Percentiles rank a stretch among this genome's conserved stretches.
phyloP scores from a whole-genome alignment of 2,329 filamentous ascomycete species.

The Sphaerulina vaccinii region DNA sequence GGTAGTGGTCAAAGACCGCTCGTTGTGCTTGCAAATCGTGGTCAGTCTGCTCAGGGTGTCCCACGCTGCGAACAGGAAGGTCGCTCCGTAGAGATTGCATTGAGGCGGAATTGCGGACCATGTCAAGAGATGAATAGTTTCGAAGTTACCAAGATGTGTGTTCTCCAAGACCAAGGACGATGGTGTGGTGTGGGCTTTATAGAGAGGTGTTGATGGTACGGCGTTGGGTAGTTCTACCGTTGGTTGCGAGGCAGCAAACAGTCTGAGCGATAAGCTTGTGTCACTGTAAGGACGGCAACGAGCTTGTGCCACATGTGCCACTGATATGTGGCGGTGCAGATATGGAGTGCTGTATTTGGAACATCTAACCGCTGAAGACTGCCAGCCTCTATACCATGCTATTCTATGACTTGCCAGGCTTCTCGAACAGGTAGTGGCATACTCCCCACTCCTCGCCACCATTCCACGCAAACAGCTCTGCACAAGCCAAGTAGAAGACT shows the following conservation, averaged over 20 bases:
- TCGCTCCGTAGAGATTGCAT: conserved; percentile 30
- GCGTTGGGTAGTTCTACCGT: not conserved
- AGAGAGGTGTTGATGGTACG: not conserved
- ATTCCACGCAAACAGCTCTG: conserved; percentile 65
- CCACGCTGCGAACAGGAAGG: conserved; percentile 17
- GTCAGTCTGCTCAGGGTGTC: not conserved
- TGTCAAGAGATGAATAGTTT: conserved; percentile 3
- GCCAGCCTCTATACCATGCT: not conserved
- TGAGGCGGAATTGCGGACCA: conserved; percentile 34
- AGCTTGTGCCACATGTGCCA: too few relatives aligned
- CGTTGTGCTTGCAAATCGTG: not conserved
- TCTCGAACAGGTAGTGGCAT: conserved; percentile 65
- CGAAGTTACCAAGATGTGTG: not conserved
- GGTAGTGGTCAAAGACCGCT: too few relatives aligned
- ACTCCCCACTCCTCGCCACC: conserved; percentile 68
- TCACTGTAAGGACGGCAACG: not conserved
- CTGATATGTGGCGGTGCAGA: too few relatives aligned
- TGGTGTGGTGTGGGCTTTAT: not conserved
- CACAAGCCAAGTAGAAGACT: conserved; percentile 70
- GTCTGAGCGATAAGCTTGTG: too few relatives aligned
- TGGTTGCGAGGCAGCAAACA: not conserved
- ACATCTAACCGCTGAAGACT: not conserved
- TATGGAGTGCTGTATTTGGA: not conserved
- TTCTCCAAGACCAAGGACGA: not conserved
- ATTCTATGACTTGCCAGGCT: conserved; percentile 35